Percentiles rank a stretch among this genome's conserved stretches.
Conservation (phyloP, 768 basidiomycete genomes). For the Suillus occidentalis region DNA sequence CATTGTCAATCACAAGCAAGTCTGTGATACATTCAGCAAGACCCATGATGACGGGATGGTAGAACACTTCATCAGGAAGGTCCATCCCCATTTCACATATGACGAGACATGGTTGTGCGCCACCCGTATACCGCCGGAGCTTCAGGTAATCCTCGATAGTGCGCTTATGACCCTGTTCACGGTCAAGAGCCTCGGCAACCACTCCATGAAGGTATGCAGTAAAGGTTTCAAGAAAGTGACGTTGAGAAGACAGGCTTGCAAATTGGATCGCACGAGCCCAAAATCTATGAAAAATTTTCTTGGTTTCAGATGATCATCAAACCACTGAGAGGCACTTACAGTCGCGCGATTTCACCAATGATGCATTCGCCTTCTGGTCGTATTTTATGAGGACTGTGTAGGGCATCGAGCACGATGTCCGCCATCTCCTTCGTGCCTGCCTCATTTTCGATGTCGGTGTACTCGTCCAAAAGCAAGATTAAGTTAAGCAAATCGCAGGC, state of each 20-base stretch:
- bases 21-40: constrained; percentile 16
- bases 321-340: constrained; percentile 27
- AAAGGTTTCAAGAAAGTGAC: constrained; percentile 8
- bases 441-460: constrained; percentile 22
- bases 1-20: constrained; percentile 27
- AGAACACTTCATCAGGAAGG: constrained; percentile 34
- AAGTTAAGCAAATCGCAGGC: constrained; percentile 33
- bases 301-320: not conserved
- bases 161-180: constrained; percentile 17
- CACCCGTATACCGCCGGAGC: constrained; percentile 33
- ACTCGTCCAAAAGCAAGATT: constrained; percentile 34
- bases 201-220: constrained; percentile 2
- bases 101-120: constrained; percentile 29
- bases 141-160: constrained; percentile 32
- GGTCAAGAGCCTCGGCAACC: constrained; percentile 6
- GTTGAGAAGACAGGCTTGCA: constrained; percentile 7
- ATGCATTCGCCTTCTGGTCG: constrained; percentile 10
- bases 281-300: constrained; percentile 4
- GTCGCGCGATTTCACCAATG: constrained; percentile 10
- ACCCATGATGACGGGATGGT: constrained; percentile 22
- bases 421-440: not conserved
- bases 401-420: constrained; percentile 9
- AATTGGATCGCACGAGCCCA: constrained; percentile 6
- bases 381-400: constrained; percentile 6
- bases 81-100: constrained; percentile 31